Evolutionary conservation across 495 filamentous ascomycete species (phyloP).

Genomic region (Tuber borchii): DNA sequence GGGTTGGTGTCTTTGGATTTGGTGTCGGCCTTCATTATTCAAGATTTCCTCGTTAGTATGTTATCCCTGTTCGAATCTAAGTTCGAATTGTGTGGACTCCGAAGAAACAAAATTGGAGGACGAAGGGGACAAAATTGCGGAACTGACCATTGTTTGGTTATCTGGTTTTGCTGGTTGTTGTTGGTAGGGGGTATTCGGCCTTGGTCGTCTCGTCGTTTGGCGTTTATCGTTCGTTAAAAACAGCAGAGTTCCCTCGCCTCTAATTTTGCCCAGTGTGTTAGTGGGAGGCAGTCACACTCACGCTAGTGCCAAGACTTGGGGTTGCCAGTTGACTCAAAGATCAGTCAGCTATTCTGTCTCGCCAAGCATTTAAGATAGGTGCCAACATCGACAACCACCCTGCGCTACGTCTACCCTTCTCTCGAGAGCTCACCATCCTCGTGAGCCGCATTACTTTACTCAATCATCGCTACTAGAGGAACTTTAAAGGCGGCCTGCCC

Average conservation of each 20-base stretch:
- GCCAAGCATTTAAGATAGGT: constrained; percentile 7
- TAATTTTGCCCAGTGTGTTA: constrained; percentile 13
- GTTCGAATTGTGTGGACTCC: constrained; percentile 13
- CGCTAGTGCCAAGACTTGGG: constrained; percentile 7
- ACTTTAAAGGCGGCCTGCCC: neutral
- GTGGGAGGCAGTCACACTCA: constrained; percentile 24
- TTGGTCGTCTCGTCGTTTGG: constrained; percentile 25
- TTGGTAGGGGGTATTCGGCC: constrained; percentile 21
- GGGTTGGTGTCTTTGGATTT: constrained; percentile 91
- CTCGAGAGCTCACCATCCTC: constrained; percentile 16
- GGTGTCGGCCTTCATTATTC: constrained; percentile 55
- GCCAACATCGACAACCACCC: constrained; percentile 35
- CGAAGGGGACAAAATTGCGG: constrained; percentile 20
- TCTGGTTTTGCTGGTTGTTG: neutral
- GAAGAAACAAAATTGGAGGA: constrained; percentile 24
- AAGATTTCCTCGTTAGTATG: constrained; percentile 22
- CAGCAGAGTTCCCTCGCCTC: neutral
- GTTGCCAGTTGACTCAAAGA: neutral
- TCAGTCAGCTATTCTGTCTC: neutral
- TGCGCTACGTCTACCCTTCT: constrained; percentile 5
- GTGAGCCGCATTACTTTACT: constrained; percentile 18
- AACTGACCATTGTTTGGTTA: constrained; percentile 27
- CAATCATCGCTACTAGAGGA: neutral
- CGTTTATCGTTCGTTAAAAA: constrained; percentile 15
- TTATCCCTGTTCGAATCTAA: constrained; percentile 5